A percentile compares a stretch with the other conserved stretches of the same genome.
Conservation (phyloP, 2,329 filamentous ascomycete species). For the Paraphaeosphaeria sporulosa region DNA sequence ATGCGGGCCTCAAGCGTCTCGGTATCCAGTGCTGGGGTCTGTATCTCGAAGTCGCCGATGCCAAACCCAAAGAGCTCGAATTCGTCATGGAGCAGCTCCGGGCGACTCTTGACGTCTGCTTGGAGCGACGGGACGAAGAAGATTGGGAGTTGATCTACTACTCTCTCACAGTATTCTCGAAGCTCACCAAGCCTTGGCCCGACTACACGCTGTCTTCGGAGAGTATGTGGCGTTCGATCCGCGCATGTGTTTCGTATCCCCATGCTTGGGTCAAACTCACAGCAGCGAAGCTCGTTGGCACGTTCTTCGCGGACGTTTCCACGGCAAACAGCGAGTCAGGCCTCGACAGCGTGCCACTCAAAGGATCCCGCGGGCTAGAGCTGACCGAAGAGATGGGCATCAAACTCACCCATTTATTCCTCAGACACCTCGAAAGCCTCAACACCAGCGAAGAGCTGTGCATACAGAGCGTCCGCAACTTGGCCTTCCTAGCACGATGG, state of each 20-base stretch:
- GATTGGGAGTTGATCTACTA: conserved; percentile 79
- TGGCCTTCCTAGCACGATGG: conserved; percentile 79
- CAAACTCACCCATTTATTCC: conserved; percentile 63
- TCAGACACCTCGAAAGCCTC: conserved; percentile 67
- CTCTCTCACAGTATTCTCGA: conserved; percentile 72
- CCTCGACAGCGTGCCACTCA: conserved; percentile 66
- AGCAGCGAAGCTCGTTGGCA: conserved; percentile 75
- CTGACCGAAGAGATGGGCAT: conserved; percentile 72
- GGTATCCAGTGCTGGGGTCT: conserved; percentile 83
- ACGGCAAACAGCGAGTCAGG: conserved; percentile 64
- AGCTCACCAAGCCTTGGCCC: conserved; percentile 73
- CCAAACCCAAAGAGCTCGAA: conserved; percentile 70
- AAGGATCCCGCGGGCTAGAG: conserved; percentile 74
- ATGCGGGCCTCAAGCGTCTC: conserved; percentile 73
- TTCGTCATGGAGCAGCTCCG: conserved; percentile 62
- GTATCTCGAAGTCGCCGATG: conserved; percentile 76
- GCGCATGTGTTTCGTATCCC: conserved; percentile 73
- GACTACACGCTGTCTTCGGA: conserved; percentile 67
- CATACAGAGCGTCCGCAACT: conserved; percentile 78
- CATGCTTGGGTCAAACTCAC: conserved; percentile 79
- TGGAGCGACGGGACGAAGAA: conserved; percentile 59
- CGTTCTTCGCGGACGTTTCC: conserved; percentile 83
- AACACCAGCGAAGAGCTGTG: conserved; percentile 78
- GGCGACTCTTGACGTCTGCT: conserved; percentile 60
- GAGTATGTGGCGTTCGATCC: conserved; percentile 75